A percentile compares a stretch with the other conserved stretches of the same genome.
These are phyloP conservation scores for Mycena galopus DNA, from an alignment of 768 basidiomycete species.

Conservation along the genomic window DNA sequence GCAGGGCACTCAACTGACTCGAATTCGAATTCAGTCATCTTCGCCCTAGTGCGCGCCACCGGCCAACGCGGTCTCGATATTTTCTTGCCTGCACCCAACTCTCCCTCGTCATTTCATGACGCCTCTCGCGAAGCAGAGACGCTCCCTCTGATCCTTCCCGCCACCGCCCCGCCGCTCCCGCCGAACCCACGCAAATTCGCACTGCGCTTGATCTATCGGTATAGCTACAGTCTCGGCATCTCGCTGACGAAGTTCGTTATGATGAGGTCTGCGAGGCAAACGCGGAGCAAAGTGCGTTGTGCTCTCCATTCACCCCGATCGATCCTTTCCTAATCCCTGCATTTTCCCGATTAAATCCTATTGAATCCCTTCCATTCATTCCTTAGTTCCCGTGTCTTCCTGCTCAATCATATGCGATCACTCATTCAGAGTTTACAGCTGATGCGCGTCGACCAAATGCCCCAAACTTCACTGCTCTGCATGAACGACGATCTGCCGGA, in stretches of 20 bases:
- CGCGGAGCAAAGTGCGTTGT: neutral
- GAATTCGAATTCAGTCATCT: too few species aligned
- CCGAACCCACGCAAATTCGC: conserved; percentile 29
- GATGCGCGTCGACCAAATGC: neutral
- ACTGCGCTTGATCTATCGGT: conserved; percentile 31
- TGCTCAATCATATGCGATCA: neutral
- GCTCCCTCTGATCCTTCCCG: conserved; percentile 24
- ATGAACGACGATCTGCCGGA: conserved; percentile 35
- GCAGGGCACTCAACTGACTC: too few species aligned
- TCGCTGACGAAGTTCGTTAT: conserved; percentile 26
- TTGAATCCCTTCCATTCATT: too few species aligned
- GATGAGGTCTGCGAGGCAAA: conserved; percentile 2
- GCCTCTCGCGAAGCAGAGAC: neutral
- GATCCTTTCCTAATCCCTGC: too few species aligned
- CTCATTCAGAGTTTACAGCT: neutral
- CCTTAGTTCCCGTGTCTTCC: neutral
- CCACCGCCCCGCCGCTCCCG: conserved; percentile 24
- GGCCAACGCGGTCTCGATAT: conserved; percentile 12
- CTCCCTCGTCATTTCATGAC: neutral
- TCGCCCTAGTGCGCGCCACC: conserved; percentile 26
- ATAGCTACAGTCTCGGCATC: conserved; percentile 25
- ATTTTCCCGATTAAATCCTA: too few species aligned
- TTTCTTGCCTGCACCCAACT: conserved; percentile 26
- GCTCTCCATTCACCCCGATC: too few species aligned
- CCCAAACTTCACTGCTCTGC: conserved; percentile 31